These are phyloP conservation scores for Cymbidium sinense DNA, from an alignment of 106 monocot species.

Conservation along the genomic window DNA sequence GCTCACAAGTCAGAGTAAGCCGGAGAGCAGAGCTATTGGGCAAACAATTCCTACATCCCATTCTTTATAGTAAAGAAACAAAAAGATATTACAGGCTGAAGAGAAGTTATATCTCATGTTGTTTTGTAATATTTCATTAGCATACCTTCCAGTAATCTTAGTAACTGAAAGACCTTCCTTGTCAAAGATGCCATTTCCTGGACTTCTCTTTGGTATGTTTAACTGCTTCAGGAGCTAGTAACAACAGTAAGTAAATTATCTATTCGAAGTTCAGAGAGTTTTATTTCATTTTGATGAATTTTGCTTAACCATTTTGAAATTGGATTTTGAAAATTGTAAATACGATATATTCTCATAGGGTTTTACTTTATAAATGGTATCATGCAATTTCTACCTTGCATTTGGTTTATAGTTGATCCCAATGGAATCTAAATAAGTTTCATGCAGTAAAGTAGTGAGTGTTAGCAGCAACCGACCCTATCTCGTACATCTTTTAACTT, in stretches of 20 bases:
- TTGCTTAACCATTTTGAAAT: not conserved
- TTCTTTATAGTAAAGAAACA: slow-evolving; percentile 12
- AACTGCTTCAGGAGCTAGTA: slow-evolving; percentile 32
- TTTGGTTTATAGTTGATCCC: no score
- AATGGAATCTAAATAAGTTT: no score
- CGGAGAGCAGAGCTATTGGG: slow-evolving; percentile 16
- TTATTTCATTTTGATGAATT: not conserved
- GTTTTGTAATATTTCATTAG: not conserved
- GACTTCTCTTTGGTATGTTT: slow-evolving; percentile 13
- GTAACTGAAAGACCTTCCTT: slow-evolving; percentile 31
- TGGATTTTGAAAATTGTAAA: no score
- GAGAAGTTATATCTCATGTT: not conserved
- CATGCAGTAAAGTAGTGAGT: no score
- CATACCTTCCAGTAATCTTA: slow-evolving; percentile 34
- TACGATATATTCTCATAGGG: no score
- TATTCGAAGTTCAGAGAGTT: not conserved
- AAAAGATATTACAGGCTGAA: not conserved
- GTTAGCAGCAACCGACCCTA: no score
- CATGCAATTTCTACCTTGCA: no score
- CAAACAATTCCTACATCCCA: slow-evolving; percentile 28
- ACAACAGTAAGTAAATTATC: not conserved
- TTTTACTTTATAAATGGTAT: no score
- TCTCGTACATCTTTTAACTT: not conserved
- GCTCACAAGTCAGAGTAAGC: slow-evolving; percentile 9
- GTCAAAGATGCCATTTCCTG: slow-evolving; percentile 25